A percentile compares a stretch with the other conserved stretches of the same genome.
Evolutionary conservation across 768 basidiomycete genomes (phyloP).

Genomic region (Naganishia antarctica): DNA sequence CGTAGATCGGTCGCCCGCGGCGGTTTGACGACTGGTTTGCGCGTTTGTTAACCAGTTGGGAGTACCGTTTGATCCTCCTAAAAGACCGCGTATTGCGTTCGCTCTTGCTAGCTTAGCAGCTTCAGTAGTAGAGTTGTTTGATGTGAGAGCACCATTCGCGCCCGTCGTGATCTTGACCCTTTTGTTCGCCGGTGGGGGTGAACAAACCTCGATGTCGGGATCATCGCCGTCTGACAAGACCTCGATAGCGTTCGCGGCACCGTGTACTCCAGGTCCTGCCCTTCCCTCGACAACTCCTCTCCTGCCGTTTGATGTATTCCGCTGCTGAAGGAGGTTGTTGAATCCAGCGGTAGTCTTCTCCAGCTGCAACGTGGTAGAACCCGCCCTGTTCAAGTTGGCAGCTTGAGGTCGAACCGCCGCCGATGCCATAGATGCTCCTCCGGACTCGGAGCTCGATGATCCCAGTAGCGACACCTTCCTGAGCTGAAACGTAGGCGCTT

Average conservation of each 20-base stretch:
- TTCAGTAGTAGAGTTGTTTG: neutral
- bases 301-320: neutral
- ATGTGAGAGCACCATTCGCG: too few relatives aligned
- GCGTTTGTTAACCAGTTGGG: slow-evolving; percentile 12
- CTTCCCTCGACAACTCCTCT: neutral
- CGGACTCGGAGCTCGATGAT: slow-evolving; percentile 2
- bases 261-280: neutral
- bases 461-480: neutral
- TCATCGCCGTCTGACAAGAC: slow-evolving; percentile 16
- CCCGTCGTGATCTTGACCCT: neutral
- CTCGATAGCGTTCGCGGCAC: neutral
- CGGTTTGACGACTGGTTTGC: neutral
- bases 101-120: slow-evolving; percentile 11
- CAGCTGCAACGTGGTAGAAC: too few relatives aligned
- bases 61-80: neutral
- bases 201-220: slow-evolving; percentile 7
- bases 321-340: neutral
- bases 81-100: slow-evolving; percentile 6
- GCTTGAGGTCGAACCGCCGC: neutral
- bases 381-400: neutral
- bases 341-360: neutral
- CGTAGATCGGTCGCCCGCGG: neutral
- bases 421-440: neutral
- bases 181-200: neutral
- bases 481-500: neutral